A percentile compares a stretch with the other conserved stretches of the same genome.
Evolutionary conservation across 768 basidiomycete species (phyloP).

Genomic region (Tremella yokohamensis): DNA sequence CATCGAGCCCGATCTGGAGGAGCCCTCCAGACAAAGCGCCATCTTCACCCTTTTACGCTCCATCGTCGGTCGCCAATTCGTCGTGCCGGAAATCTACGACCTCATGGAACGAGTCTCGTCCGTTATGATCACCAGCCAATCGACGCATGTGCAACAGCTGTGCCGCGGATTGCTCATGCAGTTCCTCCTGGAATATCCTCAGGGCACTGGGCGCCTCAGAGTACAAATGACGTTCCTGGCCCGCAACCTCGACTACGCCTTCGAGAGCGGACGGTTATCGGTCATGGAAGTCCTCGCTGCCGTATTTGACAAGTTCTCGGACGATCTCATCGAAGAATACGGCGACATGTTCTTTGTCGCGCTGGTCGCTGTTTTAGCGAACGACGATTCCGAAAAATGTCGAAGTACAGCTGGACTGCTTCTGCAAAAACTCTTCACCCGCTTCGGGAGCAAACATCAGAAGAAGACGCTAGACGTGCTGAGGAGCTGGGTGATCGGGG

Average conservation of each 20-base stretch:
- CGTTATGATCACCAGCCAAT: slow-evolving; percentile 90
- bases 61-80: slow-evolving; percentile 82
- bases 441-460: slow-evolving; percentile 63
- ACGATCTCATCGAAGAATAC: slow-evolving; percentile 63
- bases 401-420: slow-evolving; percentile 81
- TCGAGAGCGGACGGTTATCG: slow-evolving; percentile 86
- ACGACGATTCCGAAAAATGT: slow-evolving; percentile 86
- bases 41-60: slow-evolving; percentile 86
- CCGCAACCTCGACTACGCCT: slow-evolving; percentile 82
- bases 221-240: slow-evolving; percentile 87
- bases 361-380: slow-evolving; percentile 86
- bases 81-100: slow-evolving; percentile 95
- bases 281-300: slow-evolving; percentile 89
- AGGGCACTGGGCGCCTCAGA: slow-evolving; percentile 83
- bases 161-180: slow-evolving; percentile 84
- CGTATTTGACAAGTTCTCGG: slow-evolving; percentile 77
- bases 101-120: slow-evolving; percentile 89
- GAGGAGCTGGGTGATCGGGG: slow-evolving; percentile 63
- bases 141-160: slow-evolving; percentile 81
- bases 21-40: slow-evolving; percentile 74
- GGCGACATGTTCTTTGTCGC: slow-evolving; percentile 85
- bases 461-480: slow-evolving; percentile 65
- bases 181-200: slow-evolving; percentile 95
- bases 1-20: slow-evolving; percentile 83
- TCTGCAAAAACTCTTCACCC: slow-evolving; percentile 69